phyloP scores from a whole-genome alignment of 2,329 filamentous ascomycete genomes.

The Alternaria sp. region DNA sequence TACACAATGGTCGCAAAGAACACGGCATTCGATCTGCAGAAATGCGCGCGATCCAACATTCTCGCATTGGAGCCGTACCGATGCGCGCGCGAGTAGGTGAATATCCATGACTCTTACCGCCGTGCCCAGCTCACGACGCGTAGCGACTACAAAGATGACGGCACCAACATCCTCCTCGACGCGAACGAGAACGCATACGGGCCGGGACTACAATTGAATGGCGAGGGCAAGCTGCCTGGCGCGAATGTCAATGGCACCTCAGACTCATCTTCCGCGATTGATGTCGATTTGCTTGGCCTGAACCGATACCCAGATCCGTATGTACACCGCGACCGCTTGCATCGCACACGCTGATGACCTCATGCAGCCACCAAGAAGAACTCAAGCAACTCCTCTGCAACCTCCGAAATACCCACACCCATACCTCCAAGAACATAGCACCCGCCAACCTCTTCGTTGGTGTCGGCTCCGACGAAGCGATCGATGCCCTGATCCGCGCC shows the following conservation, averaged over 20 bases:
- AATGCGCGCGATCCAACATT: constrained; percentile 60
- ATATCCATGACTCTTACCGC: constrained; percentile 15
- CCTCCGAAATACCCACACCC: constrained; percentile 83
- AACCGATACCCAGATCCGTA: constrained; percentile 93
- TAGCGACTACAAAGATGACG: constrained; percentile 98
- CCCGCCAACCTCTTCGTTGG: constrained; percentile 92
- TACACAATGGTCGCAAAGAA: constrained; percentile 32
- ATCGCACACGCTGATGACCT: background rate
- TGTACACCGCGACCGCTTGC: constrained; percentile 16
- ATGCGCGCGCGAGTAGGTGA: constrained; percentile 60
- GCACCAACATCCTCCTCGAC: constrained; percentile 92
- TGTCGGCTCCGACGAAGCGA: constrained; percentile 95
- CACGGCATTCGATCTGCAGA: constrained; percentile 56
- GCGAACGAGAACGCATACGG: constrained; percentile 98
- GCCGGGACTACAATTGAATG: constrained; percentile 69
- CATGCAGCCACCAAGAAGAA: constrained; percentile 73
- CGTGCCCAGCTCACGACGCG: constrained; percentile 18
- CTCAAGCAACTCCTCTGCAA: constrained; percentile 87
- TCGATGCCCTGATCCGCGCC: constrained; percentile 89
- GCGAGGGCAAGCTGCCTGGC: constrained; percentile 57
- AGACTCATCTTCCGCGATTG: constrained; percentile 53
- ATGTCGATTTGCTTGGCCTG: constrained; percentile 79
- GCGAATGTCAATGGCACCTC: constrained; percentile 50
- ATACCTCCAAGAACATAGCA: constrained; percentile 74
- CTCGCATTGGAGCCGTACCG: constrained; percentile 61